A percentile compares a stretch with the other conserved stretches of the same genome.
These are phyloP conservation scores for Garcia nutans DNA, from an alignment of 345 rosid species.

Conservation along the genomic window DNA sequence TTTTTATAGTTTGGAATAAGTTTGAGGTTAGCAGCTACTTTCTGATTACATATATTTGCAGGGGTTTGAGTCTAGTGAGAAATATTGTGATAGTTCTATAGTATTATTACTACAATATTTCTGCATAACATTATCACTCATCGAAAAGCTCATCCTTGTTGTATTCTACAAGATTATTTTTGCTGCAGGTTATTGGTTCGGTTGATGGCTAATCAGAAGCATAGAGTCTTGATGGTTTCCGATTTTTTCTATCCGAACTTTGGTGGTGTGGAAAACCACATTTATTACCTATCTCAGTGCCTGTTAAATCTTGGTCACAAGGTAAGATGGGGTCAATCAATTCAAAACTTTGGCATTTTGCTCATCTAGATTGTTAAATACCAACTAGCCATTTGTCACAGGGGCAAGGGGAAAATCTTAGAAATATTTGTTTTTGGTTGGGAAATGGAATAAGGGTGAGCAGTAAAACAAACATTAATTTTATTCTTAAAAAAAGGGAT, in stretches of 20 bases:
- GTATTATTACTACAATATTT: neutral
- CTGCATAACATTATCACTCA: neutral
- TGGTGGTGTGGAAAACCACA: conserved; percentile 94
- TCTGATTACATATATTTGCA: neutral
- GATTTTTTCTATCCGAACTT: conserved; percentile 97
- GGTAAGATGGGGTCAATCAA: conserved; percentile 41
- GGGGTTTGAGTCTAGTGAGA: neutral
- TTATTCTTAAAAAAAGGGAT: too few species aligned
- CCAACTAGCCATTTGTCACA: neutral
- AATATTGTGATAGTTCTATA: neutral
- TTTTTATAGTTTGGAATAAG: neutral
- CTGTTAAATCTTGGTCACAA: conserved; percentile 88
- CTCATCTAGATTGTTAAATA: neutral
- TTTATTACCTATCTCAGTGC: conserved; percentile 90
- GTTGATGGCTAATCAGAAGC: conserved; percentile 56
- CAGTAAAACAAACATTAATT: too few species aligned
- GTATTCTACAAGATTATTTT: neutral
- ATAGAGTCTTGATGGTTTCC: conserved; percentile 83
- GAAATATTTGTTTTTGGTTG: neutral
- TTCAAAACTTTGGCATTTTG: neutral
- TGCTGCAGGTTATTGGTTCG: conserved; percentile 33
- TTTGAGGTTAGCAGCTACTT: neutral
- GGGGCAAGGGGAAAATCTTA: neutral
- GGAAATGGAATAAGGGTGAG: neutral
- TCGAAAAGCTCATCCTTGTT: neutral